Evolutionary conservation across 2,329 filamentous ascomycete species (phyloP), one percentile per base, ranked within the genome.

Genomic region (Monosporascus sp.): DNA sequence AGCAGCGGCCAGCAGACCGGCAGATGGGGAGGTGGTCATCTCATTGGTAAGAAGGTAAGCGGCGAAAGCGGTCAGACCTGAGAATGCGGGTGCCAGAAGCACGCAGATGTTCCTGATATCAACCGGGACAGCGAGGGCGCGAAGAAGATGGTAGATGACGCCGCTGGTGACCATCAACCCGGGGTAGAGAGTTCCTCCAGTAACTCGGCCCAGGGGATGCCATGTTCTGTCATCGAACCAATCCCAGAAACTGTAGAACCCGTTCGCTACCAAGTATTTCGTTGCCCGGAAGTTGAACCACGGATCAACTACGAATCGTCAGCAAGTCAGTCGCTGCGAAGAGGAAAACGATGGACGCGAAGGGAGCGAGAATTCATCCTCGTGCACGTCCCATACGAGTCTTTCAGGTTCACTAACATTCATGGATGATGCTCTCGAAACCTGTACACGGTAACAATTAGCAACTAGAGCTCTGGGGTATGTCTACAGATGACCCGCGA

Each of bases 221-320:
- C 94, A 99, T 84, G 94, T 99, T 78, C 94, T 87, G 79, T 99
- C 94, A 74, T 99, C 94, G 69, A 99, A 99, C 94, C 94, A 99
- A 73, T 99, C 93, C 94, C 94, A 99, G 72, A 99, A 99, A 73
- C 89, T 91, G 74, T 96, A 95, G 77, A 99, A 97, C 65, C 94
- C 94, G 85, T 99, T 85, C 69, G 93, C 84, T 52, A 99, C 90
- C 52, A 99, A 84, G 69, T 99, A 97, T 75, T 97, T 97, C 53
- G 94, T 97, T 62, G 94, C 94, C 73, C 94, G 84, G 76, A 99
- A 99, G 76, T 99, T 99, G 79, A 99, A 99, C 94, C 94, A 99
- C 37, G 94, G 94, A 75, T 99, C 94, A 76, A 99, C 93, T 99
- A 69, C 45, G 67, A 49, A 43, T 60, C 22, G 26, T 66, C 63